These are phyloP conservation scores for Russula virescens DNA, from an alignment of 768 basidiomycete genomes.

Conservation along the genomic window DNA sequence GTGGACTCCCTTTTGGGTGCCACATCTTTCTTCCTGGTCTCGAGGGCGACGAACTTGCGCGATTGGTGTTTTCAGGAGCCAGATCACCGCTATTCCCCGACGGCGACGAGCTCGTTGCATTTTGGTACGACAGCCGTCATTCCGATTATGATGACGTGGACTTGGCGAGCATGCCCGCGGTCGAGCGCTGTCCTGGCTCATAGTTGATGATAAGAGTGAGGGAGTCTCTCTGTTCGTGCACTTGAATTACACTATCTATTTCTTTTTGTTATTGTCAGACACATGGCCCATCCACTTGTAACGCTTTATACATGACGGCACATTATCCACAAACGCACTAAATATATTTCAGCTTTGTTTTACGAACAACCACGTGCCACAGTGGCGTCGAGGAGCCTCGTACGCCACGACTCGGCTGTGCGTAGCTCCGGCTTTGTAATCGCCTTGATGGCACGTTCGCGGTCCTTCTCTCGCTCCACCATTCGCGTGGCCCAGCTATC, in stretches of 20 bases:
- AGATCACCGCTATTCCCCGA: slow-evolving; percentile 20
- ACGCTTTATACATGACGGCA: neutral
- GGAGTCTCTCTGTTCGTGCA: neutral
- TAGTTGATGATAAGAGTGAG: neutral
- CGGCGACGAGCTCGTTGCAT: slow-evolving; percentile 20
- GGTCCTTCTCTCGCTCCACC: slow-evolving; percentile 21
- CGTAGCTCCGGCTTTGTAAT: slow-evolving; percentile 22
- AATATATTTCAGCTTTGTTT: neutral
- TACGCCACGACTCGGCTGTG: slow-evolving; percentile 12
- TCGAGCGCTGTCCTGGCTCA: neutral
- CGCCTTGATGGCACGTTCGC: slow-evolving; percentile 18
- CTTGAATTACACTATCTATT: neutral
- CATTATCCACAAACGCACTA: neutral
- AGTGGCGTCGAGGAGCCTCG: slow-evolving; percentile 6
- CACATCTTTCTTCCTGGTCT: slow-evolving; percentile 16
- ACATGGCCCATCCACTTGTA: neutral
- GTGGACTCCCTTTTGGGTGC: slow-evolving; percentile 12
- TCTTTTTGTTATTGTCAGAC: neutral
- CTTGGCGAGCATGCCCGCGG: slow-evolving; percentile 1
- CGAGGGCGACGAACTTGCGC: slow-evolving; percentile 19
- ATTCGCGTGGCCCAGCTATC: slow-evolving; percentile 24
- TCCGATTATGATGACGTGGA: slow-evolving; percentile 19
- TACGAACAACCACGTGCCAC: neutral
- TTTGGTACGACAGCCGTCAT: slow-evolving; percentile 24
- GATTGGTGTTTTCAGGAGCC: slow-evolving; percentile 18